Evolutionary conservation across 306 rosid species (phyloP), one percentile per base, ranked within the genome.

Genomic region (Biancaea sappan): DNA sequence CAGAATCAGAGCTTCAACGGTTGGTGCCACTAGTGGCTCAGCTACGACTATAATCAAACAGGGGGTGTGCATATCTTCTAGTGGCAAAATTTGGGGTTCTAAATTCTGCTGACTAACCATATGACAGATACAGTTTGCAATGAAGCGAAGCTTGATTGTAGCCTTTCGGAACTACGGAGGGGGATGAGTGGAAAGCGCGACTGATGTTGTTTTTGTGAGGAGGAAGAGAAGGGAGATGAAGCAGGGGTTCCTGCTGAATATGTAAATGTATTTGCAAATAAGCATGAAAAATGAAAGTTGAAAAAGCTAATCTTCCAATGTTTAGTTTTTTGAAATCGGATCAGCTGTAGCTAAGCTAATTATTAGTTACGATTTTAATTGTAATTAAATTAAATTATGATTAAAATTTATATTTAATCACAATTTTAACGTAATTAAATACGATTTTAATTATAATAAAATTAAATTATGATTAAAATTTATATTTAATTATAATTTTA

Each of bases 241-340:
- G 69, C 72, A 24, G 73, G 56, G 73, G 35, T 11, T 38, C 62
- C 75, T 5, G 34, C 22, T 21, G 37, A 60, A 29, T 64, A 25
- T 58, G 31, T 68, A 71, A 56, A 51, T 46, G n/a, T n/a, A n/a
- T n/a, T n/a, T 59, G 69, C 51, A 41, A 10, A 54, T 37, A 48
- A 29, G 10, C 0, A 43, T 18, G n/a, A n/a, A 51, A 40, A 22
- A 18, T 11, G 28, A 52, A 52, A 26, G 74, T 50, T 54, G 37
- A 43, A 66, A 40, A 38, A n/a, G n/a, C 37, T 35, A 64, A 50
- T 21, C 38, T 43, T 51, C 68, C 48, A 46, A 7, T 13, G 48
- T 6, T 41, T 19, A 22, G 60, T 44, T 63, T 72, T n/a, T n/a
- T n/a, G n/a, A n/a, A n/a, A n/a, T n/a, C n/a, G n/a, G n/a, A n/a